phyloP scores from a whole-genome alignment of 441 rosid genomes.

The Hura crepitans region DNA sequence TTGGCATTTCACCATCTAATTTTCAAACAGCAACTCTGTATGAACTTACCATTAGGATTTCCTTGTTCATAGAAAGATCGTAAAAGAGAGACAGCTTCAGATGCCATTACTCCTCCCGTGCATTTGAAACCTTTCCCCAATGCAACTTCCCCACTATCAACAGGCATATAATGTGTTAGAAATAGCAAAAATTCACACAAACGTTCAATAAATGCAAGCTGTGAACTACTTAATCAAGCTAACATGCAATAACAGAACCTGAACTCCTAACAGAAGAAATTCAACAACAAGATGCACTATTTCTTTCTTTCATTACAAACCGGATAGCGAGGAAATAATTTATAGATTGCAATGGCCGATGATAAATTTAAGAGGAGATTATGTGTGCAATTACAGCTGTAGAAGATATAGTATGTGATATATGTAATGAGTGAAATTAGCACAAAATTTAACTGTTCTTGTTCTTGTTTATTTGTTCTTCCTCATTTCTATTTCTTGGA shows the following conservation, averaged over 20 bases:
- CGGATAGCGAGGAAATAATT: background rate
- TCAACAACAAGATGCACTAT: background rate
- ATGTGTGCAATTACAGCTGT: background rate
- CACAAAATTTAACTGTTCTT: too few species aligned
- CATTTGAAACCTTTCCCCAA: conserved; percentile 53
- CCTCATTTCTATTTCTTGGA: too few species aligned
- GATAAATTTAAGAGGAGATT: background rate
- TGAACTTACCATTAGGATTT: conserved; percentile 63
- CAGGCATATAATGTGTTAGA: background rate
- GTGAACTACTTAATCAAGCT: background rate
- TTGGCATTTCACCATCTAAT: background rate
- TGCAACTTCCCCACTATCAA: conserved; percentile 31
- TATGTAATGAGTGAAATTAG: too few species aligned
- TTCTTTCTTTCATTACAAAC: background rate
- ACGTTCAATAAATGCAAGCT: background rate
- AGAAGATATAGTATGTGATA: background rate
- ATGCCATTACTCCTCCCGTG: conserved; percentile 67
- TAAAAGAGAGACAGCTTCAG: conserved; percentile 61
- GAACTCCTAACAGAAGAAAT: background rate
- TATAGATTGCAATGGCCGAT: background rate
- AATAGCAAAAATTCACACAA: background rate
- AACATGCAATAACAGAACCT: background rate
- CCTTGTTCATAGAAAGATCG: conserved; percentile 74
- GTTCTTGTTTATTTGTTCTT: too few species aligned
- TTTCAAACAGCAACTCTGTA: background rate